Percentiles rank a stretch among this genome's conserved stretches.
phyloP scores from a whole-genome alignment of 768 basidiomycete species.

The Leucosporidium scottii region DNA sequence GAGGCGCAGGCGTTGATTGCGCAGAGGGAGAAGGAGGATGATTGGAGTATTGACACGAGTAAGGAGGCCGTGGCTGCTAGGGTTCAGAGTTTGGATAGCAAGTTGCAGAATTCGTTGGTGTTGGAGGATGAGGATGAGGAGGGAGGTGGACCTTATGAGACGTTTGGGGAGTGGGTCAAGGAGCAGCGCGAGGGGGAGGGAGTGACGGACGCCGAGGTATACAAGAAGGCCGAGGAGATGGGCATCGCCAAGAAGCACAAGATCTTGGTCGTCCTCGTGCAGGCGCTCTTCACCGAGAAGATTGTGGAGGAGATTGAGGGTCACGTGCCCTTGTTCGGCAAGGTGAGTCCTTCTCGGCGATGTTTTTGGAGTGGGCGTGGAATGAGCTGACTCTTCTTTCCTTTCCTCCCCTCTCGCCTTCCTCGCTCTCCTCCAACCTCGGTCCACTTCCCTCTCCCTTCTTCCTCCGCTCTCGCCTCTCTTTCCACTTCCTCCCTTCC shows the following conservation, averaged over 20 bases:
- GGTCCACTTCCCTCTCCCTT: too few species aligned
- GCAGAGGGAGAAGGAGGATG: constrained; percentile 59
- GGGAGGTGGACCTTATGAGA: constrained; percentile 78
- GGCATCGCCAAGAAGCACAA: constrained; percentile 95
- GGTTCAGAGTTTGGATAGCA: constrained; percentile 50
- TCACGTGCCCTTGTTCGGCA: constrained; percentile 64
- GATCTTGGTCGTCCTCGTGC: constrained; percentile 70
- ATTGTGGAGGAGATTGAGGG: constrained; percentile 50
- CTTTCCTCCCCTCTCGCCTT: too few species aligned
- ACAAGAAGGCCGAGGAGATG: constrained; percentile 80
- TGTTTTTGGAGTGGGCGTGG: too few species aligned
- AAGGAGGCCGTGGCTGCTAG: constrained; percentile 80
- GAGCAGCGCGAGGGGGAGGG: constrained; percentile 44
- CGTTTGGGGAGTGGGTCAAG: constrained; percentile 70
- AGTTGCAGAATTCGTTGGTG: constrained; percentile 48
- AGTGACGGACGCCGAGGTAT: constrained; percentile 58
- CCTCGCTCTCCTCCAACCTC: too few species aligned
- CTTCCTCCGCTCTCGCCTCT: too few species aligned
- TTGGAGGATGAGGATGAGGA: constrained; percentile 69
- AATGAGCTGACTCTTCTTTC: background rate
- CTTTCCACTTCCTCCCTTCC: background rate
- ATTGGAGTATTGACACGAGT: constrained; percentile 89
- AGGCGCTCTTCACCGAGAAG: constrained; percentile 71
- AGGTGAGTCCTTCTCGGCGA: constrained; percentile 50
- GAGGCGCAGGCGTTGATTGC: constrained; percentile 44